Evolutionary conservation across 495 filamentous ascomycete species (phyloP).

Genomic region (Penicilliopsis zonata): DNA sequence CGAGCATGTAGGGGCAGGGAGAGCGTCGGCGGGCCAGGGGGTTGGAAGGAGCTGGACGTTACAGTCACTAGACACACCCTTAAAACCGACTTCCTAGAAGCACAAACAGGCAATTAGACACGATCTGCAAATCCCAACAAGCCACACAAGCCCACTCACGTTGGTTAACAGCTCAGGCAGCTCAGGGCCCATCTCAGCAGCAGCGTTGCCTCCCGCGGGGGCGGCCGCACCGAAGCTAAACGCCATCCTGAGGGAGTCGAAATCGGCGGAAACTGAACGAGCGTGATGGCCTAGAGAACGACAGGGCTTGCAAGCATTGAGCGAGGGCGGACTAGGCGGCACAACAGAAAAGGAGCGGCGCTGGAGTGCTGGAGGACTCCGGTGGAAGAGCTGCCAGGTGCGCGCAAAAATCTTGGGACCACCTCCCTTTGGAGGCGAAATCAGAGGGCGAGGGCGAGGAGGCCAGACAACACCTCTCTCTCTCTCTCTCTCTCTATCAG

Average conservation of each 20-base stretch:
- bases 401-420: constrained; percentile 30
- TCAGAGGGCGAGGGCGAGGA: too few species aligned
- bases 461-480: too few species aligned
- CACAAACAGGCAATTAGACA: too few species aligned
- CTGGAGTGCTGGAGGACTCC: constrained; percentile 29
- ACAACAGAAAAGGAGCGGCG: constrained; percentile 28
- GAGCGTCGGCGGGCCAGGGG: constrained; percentile 58
- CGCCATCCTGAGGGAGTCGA: constrained; percentile 49
- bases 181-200: constrained; percentile 29
- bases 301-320: constrained; percentile 25
- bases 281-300: constrained; percentile 24
- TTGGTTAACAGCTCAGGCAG: constrained; percentile 36
- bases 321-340: constrained; percentile 17
- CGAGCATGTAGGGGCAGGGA: constrained; percentile 73
- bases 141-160: constrained; percentile 23
- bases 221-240: constrained; percentile 41
- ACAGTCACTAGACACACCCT: constrained; percentile 63
- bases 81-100: constrained; percentile 72
- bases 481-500: too few species aligned
- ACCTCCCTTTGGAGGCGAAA: constrained; percentile 14
- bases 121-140: too few species aligned
- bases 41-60: constrained; percentile 70
- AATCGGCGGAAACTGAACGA: constrained; percentile 27
- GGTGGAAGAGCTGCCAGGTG: constrained; percentile 24
- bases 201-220: constrained; percentile 19